These are phyloP conservation scores for Ophiostoma triangulosporum DNA, from an alignment of 2,329 filamentous ascomycete genomes.

Conservation along the genomic window DNA sequence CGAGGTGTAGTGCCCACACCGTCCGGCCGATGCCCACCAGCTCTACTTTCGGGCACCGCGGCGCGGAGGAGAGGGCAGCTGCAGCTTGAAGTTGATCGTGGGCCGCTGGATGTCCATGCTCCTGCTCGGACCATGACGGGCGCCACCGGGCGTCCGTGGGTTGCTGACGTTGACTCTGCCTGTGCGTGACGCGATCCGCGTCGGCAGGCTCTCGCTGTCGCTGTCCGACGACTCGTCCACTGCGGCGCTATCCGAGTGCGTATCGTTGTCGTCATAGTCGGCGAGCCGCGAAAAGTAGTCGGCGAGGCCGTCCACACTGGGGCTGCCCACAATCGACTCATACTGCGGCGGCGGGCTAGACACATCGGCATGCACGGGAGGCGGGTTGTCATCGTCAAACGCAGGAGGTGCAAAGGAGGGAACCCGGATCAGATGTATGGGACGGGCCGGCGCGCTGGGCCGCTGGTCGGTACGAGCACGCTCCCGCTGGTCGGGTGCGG, in stretches of 20 bases:
- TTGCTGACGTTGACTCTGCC: constrained; percentile 46
- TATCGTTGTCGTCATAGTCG: constrained; percentile 50
- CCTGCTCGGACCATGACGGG: constrained; percentile 36
- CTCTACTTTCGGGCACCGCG: background rate
- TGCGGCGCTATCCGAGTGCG: background rate
- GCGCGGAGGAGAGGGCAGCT: constrained; percentile 13
- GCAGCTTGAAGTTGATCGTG: constrained; percentile 19
- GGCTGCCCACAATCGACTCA: constrained; percentile 59
- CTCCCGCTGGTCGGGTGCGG: constrained; percentile 20
- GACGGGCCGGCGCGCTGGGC: constrained; percentile 35
- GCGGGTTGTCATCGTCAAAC: constrained; percentile 69
- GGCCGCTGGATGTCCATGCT: constrained; percentile 42
- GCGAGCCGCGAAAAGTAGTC: constrained; percentile 80
- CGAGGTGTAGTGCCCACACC: background rate
- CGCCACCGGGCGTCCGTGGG: constrained; percentile 38
- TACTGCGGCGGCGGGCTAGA: constrained; percentile 79
- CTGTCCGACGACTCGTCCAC: constrained; percentile 27
- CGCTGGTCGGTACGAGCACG: constrained; percentile 14
- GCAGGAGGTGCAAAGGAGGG: constrained; percentile 82
- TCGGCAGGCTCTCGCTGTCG: constrained; percentile 23
- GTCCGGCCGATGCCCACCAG: background rate
- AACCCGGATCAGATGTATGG: constrained; percentile 70
- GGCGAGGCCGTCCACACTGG: constrained; percentile 55
- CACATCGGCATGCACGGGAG: constrained; percentile 32
- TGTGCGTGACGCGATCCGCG: constrained; percentile 34